These are phyloP conservation scores for Azolla pinnata DNA, from an alignment of 75 land plant genomes.

Conservation along the genomic window DNA sequence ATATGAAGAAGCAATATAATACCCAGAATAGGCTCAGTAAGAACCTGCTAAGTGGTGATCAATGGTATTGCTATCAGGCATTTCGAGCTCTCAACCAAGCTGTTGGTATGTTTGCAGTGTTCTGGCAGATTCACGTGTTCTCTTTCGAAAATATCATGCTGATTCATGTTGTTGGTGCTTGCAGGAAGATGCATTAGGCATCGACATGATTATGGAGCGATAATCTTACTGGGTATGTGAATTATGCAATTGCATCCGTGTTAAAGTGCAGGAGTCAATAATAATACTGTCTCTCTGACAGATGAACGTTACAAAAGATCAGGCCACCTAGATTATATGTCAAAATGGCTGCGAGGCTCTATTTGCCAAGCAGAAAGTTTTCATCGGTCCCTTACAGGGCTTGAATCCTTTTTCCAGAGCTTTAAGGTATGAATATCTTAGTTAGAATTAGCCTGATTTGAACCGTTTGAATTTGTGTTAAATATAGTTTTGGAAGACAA, in stretches of 20 bases:
- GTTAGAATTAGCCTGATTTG: too few species aligned
- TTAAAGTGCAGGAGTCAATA: neutral
- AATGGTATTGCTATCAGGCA: conserved; percentile 97
- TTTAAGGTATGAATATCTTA: conserved; percentile 67
- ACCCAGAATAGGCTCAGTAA: conserved; percentile 44
- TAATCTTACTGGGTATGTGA: conserved; percentile 65
- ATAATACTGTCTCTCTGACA: conserved; percentile 11
- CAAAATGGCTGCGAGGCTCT: conserved; percentile 86
- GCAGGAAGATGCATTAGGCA: conserved; percentile 91
- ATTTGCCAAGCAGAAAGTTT: conserved; percentile 54
- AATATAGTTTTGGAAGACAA: too few species aligned
- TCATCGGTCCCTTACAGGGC: conserved; percentile 40
- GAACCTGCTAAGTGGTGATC: conserved; percentile 70
- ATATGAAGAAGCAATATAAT: conserved; percentile 70
- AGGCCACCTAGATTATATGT: conserved; percentile 56
- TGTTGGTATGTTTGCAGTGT: conserved; percentile 39
- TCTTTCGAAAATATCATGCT: neutral
- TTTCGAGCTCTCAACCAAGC: conserved; percentile 97
- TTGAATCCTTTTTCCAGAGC: conserved; percentile 52
- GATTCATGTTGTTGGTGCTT: neutral
- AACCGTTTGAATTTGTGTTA: too few species aligned
- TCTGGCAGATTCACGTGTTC: neutral
- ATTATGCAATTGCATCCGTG: neutral
- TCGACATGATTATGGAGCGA: conserved; percentile 85
- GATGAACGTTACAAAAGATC: conserved; percentile 76